Conservation (phyloP, 116 monocot genomes). For the Iris pallida region DNA sequence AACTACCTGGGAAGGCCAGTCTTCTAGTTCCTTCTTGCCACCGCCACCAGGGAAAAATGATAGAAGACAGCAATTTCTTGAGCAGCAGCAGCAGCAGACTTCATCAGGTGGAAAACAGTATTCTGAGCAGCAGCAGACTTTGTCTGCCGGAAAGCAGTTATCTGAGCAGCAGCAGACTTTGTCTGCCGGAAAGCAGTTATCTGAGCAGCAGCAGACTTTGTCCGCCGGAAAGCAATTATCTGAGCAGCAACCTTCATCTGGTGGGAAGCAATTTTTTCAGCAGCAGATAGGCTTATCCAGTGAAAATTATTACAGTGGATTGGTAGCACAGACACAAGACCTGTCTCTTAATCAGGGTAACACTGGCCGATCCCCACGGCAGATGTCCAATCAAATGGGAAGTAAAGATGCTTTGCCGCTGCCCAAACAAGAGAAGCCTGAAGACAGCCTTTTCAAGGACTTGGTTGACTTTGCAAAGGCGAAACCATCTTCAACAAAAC, state of each 20-base stretch:
- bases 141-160: no score
- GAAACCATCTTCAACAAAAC: conserved; percentile 40
- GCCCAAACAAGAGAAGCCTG: conserved; percentile 36
- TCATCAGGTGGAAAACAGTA: conserved; percentile 13
- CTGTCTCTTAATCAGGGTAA: conserved; percentile 39
- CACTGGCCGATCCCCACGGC: neutral
- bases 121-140: no score
- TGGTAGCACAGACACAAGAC: conserved; percentile 32
- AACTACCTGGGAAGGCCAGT: conserved; percentile 48
- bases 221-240: no score
- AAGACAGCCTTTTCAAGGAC: conserved; percentile 82
- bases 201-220: no score
- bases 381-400: neutral
- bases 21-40: conserved; percentile 44
- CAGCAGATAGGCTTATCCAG: conserved; percentile 18
- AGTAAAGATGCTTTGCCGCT: conserved; percentile 11
- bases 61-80: conserved; percentile 84
- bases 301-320: conserved; percentile 25
- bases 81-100: conserved; percentile 42
- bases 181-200: no score
- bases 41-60: conserved; percentile 81
- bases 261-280: neutral
- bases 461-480: conserved; percentile 84
- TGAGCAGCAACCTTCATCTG: no score
- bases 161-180: no score